Percentiles rank a stretch among this genome's conserved stretches.
phyloP scores from a whole-genome alignment of 306 rosid species.

The Oemleria cerasiformis region DNA sequence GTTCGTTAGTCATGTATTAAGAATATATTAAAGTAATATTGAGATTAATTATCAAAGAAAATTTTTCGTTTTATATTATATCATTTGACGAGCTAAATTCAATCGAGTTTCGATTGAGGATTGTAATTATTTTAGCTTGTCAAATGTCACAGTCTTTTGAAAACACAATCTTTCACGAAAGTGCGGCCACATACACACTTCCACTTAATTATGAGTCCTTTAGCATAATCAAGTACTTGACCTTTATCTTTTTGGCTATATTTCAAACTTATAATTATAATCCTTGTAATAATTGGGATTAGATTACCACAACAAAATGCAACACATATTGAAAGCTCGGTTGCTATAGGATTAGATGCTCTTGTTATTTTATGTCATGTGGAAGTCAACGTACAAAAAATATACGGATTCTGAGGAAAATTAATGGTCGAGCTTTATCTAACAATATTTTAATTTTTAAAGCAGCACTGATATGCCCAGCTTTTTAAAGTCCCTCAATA shows the following conservation, averaged over 20 bases:
- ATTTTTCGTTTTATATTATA: too few species aligned
- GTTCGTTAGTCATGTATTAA: too few species aligned
- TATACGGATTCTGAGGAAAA: background rate
- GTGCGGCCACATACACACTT: background rate
- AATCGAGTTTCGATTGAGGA: too few species aligned
- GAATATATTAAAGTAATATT: too few species aligned
- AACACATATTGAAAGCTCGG: background rate
- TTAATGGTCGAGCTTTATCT: constrained; percentile 5
- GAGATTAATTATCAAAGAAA: too few species aligned
- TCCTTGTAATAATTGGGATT: background rate
- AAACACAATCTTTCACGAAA: background rate
- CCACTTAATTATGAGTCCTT: background rate
- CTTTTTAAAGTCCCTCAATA: background rate
- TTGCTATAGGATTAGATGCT: background rate
- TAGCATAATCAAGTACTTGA: background rate
- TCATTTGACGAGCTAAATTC: too few species aligned
- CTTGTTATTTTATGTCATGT: background rate
- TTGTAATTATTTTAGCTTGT: too few species aligned
- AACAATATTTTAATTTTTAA: constrained; percentile 4
- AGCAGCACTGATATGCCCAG: background rate
- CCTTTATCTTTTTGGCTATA: background rate
- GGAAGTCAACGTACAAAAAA: constrained; percentile 2
- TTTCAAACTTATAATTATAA: background rate
- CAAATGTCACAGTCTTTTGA: background rate
- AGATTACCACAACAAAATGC: background rate